Evolutionary conservation across 2,329 filamentous ascomycete species (phyloP), one percentile per base, ranked within the genome.

Genomic region (Trichophaea hybrida): DNA sequence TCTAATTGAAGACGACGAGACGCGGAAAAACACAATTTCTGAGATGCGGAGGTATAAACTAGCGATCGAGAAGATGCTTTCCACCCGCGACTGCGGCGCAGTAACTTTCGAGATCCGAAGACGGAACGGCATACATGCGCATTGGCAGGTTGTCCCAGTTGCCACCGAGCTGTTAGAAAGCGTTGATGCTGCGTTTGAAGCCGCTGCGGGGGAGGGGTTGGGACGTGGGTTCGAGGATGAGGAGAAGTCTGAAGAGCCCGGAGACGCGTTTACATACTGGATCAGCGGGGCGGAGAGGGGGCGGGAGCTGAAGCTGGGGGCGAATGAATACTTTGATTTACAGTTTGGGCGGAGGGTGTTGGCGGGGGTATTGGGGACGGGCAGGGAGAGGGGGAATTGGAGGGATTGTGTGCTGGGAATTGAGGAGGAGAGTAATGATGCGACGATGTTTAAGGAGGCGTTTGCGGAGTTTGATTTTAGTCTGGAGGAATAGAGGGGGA

Each of bases 81-180:
- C 75, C n/a, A 73, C 72, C 77, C 75, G 59, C 71, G 74, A 69
- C 74, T 46, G 67, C 1, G 93, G 91, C 13, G 80, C 83, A 1
- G 85, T 97, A 1, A 93, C 88, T 0, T 98, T 88, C 82, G 93
- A 97, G 73, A 90, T 98, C 68, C 91, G 84, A 70, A 84, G 89
- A 55, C 77, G 77, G 4, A 80, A 80, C 55, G 88, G 93, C 58
- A 83, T 97, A 59, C 93, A 98, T 70, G 78, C 84, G 1, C 91
- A 97, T 69, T 68, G 66, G 93, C 94, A 98, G 72, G 85, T 94
- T 66, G 75, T 97, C 34, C 88, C 93, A 0, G 76, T 94, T 0
- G 80, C 85, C 0, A 75, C 79, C 0, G 77, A 85, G 7, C 62
- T 66, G 35, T 32, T 68, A 17, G 52, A 57, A 10, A 76, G 94